Percentiles rank a stretch among this genome's conserved stretches.
Evolutionary conservation across 345 rosid genomes (phyloP).

Genomic region (Pseudoturritis turrita): DNA sequence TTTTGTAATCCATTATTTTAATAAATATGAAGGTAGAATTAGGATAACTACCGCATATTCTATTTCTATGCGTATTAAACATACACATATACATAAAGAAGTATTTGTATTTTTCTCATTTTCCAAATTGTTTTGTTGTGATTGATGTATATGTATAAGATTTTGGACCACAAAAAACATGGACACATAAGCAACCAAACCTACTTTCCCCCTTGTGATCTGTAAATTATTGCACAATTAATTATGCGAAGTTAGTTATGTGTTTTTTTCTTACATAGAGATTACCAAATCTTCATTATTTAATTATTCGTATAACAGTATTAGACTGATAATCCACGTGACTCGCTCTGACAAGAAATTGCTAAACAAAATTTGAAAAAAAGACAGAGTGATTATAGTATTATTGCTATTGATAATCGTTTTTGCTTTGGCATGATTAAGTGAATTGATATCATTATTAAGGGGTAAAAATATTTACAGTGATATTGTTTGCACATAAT

Average conservation of each 20-base stretch:
- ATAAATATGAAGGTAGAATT: too few species aligned
- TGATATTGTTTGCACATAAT: neutral
- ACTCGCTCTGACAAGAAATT: slow-evolving; percentile 25
- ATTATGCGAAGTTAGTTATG: neutral
- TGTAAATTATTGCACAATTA: slow-evolving; percentile 12
- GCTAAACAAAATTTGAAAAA: slow-evolving; percentile 8
- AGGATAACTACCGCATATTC: too few species aligned
- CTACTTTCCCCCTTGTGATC: slow-evolving; percentile 9
- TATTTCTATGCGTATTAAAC: too few species aligned
- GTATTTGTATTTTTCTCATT: slow-evolving; percentile 1
- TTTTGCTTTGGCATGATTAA: neutral
- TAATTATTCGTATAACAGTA: slow-evolving; percentile 4
- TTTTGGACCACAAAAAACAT: slow-evolving; percentile 29
- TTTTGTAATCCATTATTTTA: too few species aligned
- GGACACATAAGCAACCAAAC: slow-evolving; percentile 26
- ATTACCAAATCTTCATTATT: slow-evolving; percentile 1
- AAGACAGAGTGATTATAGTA: neutral
- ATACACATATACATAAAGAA: neutral
- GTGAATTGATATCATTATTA: neutral
- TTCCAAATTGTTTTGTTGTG: slow-evolving; percentile 3
- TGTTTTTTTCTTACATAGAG: slow-evolving; percentile 17
- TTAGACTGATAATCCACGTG: slow-evolving; percentile 23
- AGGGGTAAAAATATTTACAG: neutral
- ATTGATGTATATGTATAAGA: slow-evolving; percentile 10
- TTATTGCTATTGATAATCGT: neutral